phyloP scores from a whole-genome alignment of 805 yeast species.

The Ogataea pilisensis region DNA sequence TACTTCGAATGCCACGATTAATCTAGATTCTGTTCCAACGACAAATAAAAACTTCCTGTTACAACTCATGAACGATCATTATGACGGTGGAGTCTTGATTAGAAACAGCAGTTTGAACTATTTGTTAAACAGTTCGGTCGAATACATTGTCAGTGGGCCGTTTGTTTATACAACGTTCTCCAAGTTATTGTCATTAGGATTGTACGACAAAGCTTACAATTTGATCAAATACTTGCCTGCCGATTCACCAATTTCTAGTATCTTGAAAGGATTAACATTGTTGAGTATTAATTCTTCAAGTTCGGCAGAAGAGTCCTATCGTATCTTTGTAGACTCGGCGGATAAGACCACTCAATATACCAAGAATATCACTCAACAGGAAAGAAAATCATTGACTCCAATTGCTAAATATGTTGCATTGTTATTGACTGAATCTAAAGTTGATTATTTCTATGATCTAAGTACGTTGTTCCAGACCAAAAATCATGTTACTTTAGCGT shows the following conservation, averaged over 20 bases:
- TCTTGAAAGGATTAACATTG: constrained; percentile 26
- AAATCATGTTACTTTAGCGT: constrained; percentile 30
- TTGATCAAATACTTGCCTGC: constrained; percentile 20
- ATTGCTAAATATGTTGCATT: constrained; percentile 16
- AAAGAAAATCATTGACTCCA: constrained; percentile 18
- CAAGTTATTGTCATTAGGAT: constrained; percentile 15
- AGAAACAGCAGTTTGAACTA: constrained; percentile 22
- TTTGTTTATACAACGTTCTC: constrained; percentile 22
- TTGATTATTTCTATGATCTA: constrained; percentile 36
- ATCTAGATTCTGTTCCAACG: neutral
- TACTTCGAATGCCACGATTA: neutral
- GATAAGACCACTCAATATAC: constrained; percentile 26
- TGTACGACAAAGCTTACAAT: constrained; percentile 8
- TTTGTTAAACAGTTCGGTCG: constrained; percentile 14
- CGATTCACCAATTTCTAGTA: constrained; percentile 17
- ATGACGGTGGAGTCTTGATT: constrained; percentile 24
- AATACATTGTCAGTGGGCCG: constrained; percentile 13
- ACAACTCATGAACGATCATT: constrained; percentile 11
- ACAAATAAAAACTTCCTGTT: constrained; percentile 7
- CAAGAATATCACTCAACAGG: constrained; percentile 12
- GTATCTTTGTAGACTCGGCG: constrained; percentile 27
- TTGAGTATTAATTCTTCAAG: constrained; percentile 24
- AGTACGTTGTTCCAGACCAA: constrained; percentile 34
- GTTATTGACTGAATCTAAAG: constrained; percentile 29
- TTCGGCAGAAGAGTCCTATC: constrained; percentile 23